Evolutionary conservation across 2,329 filamentous ascomycete genomes (phyloP), one percentile per base, ranked within the genome.

Genomic region (Aspergillus brunneoviolaceus): DNA sequence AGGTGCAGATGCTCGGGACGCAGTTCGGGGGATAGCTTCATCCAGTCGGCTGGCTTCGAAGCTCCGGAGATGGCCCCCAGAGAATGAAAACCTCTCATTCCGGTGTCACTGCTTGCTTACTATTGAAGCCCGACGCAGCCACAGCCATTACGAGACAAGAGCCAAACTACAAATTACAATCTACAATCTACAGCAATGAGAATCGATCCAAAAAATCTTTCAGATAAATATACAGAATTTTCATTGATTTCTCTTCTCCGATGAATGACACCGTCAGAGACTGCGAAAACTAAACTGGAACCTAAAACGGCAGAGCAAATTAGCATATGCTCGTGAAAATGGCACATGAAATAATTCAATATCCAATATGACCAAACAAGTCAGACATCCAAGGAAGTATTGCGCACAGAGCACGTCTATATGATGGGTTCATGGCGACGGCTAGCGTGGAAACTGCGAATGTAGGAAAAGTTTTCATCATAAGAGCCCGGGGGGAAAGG

Each of bases 401-500:
- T 70, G 67, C 72, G 72, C 71, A 67, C 72, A 74, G 59, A 60
- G 69, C 67, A 66, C 69, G 69, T 70, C 72, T 71, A 63, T 68
- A 63, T 63, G 64, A 70, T 72, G 67, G 72, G 72, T 74, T 73
- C 69, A 71, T 58, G 68, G 59, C 71, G 70, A 73, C 69, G 70
- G 63, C 72, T 74, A 72, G 71, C 72, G 72, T 74, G 72, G 70
- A 74, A 74, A 74, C 72, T 74, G 72, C 75, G 75, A 77, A 77
- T 76, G 74, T 76, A 73, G 73, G 72, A 75, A 70, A 67, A 62
- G 42, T 73, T 77, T 76, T 76, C 75, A 77, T 77, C 75, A 76
- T 76, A 69, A 64, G 63, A 72, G 63, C 60, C 60, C 61, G 51
- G 29, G 11, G 33, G 33, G 5, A 29, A 25, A 59, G 51, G 66